phyloP scores from a whole-genome alignment of 2,329 filamentous ascomycete species.

The Fusarium buharicum region DNA sequence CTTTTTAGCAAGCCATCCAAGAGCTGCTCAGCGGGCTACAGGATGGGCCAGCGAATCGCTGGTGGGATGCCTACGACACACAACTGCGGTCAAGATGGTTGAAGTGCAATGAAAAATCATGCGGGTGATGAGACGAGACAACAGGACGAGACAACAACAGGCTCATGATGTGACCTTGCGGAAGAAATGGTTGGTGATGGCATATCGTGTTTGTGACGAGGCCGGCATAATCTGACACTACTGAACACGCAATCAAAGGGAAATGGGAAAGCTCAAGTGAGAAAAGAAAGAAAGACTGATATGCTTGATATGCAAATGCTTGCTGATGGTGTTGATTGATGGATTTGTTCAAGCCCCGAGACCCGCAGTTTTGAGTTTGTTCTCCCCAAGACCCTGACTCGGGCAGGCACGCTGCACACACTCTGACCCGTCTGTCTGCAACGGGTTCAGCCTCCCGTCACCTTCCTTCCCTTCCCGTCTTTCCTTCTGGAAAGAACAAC shows the following conservation, averaged over 20 bases:
- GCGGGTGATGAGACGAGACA: constrained; percentile 18
- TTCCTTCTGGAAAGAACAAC: constrained; percentile 27
- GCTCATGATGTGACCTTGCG: constrained; percentile 9
- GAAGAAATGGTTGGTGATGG: constrained; percentile 11
- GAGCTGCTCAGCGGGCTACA: constrained; percentile 26
- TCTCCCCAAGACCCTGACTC: constrained; percentile 8
- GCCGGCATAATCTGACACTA: constrained; percentile 2
- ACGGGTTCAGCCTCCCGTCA: constrained; percentile 23
- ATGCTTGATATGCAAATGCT: neutral
- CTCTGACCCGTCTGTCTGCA: neutral
- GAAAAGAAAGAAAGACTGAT: constrained; percentile 22
- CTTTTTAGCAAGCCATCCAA: constrained; percentile 24
- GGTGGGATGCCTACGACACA: constrained; percentile 27
- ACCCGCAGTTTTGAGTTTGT: constrained; percentile 37
- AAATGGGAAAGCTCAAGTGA: constrained; percentile 8
- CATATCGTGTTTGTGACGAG: constrained; percentile 22
- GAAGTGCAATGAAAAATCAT: constrained; percentile 16
- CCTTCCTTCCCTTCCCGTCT: constrained; percentile 11
- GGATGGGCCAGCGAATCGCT: constrained; percentile 40
- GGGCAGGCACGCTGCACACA: neutral
- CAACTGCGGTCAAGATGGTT: constrained; percentile 26
- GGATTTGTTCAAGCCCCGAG: constrained; percentile 6
- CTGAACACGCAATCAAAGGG: neutral
- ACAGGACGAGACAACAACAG: constrained; percentile 1
- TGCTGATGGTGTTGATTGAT: constrained; percentile 25